These are phyloP conservation scores for Nothophytophthora sp. DNA, from an alignment of 352 stramenopile genomes.

Conservation along the genomic window DNA sequence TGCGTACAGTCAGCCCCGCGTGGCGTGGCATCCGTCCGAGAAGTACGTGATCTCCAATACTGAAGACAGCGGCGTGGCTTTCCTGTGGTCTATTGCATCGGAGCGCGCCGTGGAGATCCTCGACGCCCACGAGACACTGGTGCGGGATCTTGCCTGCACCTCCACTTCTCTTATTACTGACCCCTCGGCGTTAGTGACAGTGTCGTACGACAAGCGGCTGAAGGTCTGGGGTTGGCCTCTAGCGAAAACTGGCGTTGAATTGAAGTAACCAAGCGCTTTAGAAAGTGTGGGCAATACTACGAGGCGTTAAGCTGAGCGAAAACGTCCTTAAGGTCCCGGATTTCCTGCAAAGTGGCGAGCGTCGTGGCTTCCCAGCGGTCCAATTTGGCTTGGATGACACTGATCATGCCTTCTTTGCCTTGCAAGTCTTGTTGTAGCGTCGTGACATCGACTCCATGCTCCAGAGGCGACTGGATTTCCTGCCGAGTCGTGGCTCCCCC, in stretches of 20 bases:
- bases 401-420: slow-evolving; percentile 41
- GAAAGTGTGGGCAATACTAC: slow-evolving; percentile 16
- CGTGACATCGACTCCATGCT: slow-evolving; percentile 14
- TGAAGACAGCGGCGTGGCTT: slow-evolving; percentile 59
- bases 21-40: slow-evolving; percentile 74
- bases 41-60: slow-evolving; percentile 88
- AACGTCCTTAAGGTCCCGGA: slow-evolving; percentile 67
- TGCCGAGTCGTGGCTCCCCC: slow-evolving; percentile 5
- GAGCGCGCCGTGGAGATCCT: slow-evolving; percentile 76
- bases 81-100: slow-evolving; percentile 78
- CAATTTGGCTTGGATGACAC: slow-evolving; percentile 59
- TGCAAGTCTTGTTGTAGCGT: slow-evolving; percentile 35
- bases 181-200: slow-evolving; percentile 44
- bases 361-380: slow-evolving; percentile 64
- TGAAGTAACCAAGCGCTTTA: slow-evolving; percentile 12
- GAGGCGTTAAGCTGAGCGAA: slow-evolving; percentile 46
- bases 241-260: slow-evolving; percentile 8
- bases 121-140: slow-evolving; percentile 64
- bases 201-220: slow-evolving; percentile 82
- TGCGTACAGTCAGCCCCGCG: slow-evolving; percentile 78
- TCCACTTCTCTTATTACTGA: slow-evolving; percentile 15
- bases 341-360: slow-evolving; percentile 68
- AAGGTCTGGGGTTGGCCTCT: slow-evolving; percentile 58
- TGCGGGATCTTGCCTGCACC: slow-evolving; percentile 48
- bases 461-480: slow-evolving; percentile 49